Evolutionary conservation across 2,329 filamentous ascomycete genomes (phyloP).

Genomic region (Ambrosiella beaveri): DNA sequence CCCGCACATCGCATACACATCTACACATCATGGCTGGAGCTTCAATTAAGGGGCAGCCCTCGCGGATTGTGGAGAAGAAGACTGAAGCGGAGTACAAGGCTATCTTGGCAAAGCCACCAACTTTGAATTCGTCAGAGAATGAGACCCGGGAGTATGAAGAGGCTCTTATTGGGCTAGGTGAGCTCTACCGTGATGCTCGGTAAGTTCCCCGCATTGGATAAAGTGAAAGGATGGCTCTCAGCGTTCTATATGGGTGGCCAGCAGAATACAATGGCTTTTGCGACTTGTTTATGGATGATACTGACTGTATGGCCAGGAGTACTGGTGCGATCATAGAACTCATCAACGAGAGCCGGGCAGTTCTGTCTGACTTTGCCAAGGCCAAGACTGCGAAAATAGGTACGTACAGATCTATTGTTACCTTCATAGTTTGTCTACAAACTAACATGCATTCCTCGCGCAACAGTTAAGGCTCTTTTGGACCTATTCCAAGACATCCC

Average conservation of each 20-base stretch:
- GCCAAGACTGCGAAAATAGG: constrained; percentile 96
- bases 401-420: constrained; percentile 29
- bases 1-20: background rate
- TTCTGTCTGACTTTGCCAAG: constrained; percentile 92
- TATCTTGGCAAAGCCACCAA: constrained; percentile 70
- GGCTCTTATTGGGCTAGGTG: constrained; percentile 72
- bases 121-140: constrained; percentile 56
- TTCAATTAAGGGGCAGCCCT: constrained; percentile 28
- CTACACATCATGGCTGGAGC: constrained; percentile 58
- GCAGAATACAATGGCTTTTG: too few species aligned
- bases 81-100: constrained; percentile 81
- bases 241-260: background rate
- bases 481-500: constrained; percentile 90
- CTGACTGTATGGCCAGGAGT: constrained; percentile 33
- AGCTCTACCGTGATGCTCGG: constrained; percentile 83
- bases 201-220: constrained; percentile 18
- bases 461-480: constrained; percentile 81
- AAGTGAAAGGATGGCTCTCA: too few species aligned
- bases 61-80: constrained; percentile 27
- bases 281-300: too few species aligned
- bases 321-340: constrained; percentile 74
- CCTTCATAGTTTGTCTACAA: background rate
- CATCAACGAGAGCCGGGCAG: constrained; percentile 74
- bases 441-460: constrained; percentile 3
- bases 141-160: constrained; percentile 83